phyloP scores from a whole-genome alignment of 345 rosid species.

The Ricinus communis region DNA sequence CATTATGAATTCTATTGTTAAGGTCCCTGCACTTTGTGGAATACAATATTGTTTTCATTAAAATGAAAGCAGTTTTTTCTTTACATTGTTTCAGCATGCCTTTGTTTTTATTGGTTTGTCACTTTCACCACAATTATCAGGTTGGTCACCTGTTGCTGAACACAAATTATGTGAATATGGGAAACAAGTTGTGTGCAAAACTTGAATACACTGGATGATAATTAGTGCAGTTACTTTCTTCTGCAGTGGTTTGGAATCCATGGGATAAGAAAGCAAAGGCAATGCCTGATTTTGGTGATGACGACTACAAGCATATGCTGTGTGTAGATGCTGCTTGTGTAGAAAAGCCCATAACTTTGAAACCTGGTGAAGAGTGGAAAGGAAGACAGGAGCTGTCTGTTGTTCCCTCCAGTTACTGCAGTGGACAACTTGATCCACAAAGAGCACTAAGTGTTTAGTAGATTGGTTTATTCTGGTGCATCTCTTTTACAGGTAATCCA shows the following conservation, averaged over 20 bases:
- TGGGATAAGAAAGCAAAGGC: constrained; percentile 94
- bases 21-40: neutral
- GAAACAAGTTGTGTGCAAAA: neutral
- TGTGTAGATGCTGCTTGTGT: constrained; percentile 90
- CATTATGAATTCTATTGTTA: neutral
- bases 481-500: constrained; percentile 29
- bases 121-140: neutral
- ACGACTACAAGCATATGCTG: constrained; percentile 53
- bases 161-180: neutral
- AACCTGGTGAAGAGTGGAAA: constrained; percentile 56
- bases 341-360: constrained; percentile 78
- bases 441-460: neutral
- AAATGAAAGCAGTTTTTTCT: neutral
- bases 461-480: constrained; percentile 15
- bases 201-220: neutral
- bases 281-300: constrained; percentile 77
- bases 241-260: constrained; percentile 95
- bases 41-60: neutral
- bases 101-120: neutral
- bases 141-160: neutral
- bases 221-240: neutral
- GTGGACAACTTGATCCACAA: constrained; percentile 29
- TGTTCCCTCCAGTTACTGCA: constrained; percentile 32
- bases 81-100: neutral
- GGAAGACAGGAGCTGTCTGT: constrained; percentile 30